Conservation (phyloP, 352 stramenopile species). For the Halophytophthora batemanensis region DNA sequence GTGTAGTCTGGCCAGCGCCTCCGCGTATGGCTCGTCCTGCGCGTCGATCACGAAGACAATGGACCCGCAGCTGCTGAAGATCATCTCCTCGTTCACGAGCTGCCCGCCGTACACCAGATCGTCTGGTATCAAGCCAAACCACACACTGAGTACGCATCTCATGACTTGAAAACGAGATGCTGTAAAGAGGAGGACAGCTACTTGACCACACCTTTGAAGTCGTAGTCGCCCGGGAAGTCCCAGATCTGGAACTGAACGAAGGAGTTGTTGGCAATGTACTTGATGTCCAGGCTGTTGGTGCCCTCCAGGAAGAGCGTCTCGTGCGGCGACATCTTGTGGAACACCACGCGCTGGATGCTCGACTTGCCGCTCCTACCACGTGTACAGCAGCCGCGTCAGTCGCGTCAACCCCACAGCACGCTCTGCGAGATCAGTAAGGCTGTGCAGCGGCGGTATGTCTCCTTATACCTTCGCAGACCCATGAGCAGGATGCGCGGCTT, state of each 20-base stretch:
- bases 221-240: conserved; percentile 97
- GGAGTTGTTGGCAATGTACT: conserved; percentile 97
- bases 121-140: conserved; percentile 21
- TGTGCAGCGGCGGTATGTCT: no score
- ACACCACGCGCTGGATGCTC: conserved; percentile 95
- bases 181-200: no score
- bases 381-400: not conserved
- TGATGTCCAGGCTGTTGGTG: conserved; percentile 90
- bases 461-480: conserved; percentile 86
- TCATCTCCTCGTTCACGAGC: conserved; percentile 90
- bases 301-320: conserved; percentile 96
- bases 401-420: not conserved
- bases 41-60: conserved; percentile 98
- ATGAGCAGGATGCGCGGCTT: conserved; percentile 97
- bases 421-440: no score
- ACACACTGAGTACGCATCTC: not conserved
- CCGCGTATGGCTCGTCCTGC: conserved; percentile 91
- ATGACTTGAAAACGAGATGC: no score
- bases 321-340: conserved; percentile 99
- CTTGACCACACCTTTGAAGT: conserved; percentile 88
- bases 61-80: conserved; percentile 89
- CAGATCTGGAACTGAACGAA: conserved; percentile 99
- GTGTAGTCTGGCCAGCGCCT: conserved; percentile 84
- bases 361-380: conserved; percentile 77
- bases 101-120: conserved; percentile 87